Conservation (phyloP, 257 asterid species). For the Agastache rugosa region DNA sequence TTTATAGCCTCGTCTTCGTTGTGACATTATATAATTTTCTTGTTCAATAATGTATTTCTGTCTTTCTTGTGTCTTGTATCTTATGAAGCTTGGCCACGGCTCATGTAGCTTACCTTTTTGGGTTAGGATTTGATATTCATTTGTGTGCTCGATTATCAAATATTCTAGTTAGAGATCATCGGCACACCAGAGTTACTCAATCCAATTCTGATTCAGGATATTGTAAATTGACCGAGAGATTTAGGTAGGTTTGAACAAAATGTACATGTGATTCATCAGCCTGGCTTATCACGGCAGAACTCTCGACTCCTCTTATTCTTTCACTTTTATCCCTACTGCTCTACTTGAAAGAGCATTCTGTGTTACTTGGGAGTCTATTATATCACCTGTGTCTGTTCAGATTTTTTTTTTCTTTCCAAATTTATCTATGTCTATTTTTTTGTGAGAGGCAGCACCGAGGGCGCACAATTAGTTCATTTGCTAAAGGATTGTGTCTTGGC, state of each 20-base stretch:
- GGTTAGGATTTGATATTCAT: neutral
- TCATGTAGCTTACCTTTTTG: conserved; percentile 1
- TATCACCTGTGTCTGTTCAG: neutral
- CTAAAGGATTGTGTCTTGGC: conserved; percentile 53
- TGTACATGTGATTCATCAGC: neutral
- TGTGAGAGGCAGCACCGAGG: conserved; percentile 39
- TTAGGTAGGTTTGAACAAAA: neutral
- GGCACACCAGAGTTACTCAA: neutral
- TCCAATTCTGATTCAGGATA: neutral
- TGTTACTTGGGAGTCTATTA: neutral
- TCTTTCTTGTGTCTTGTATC: conserved; percentile 1
- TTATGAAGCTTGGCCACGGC: neutral
- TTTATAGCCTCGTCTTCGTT: neutral
- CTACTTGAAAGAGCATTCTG: conserved; percentile 22
- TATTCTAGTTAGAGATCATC: conserved; percentile 8
- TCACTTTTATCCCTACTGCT: neutral
- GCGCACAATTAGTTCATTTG: conserved; percentile 34
- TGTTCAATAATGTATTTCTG: neutral
- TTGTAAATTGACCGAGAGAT: conserved; percentile 11
- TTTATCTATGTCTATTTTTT: conserved; percentile 20
- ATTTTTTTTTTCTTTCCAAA: neutral
- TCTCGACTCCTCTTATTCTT: neutral
- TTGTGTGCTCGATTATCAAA: neutral
- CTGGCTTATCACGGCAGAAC: neutral
- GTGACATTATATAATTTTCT: neutral